Base-by-base conservation (phyloP, 148 eudicot genomes). In the Gaultheria prostrata region DNA sequence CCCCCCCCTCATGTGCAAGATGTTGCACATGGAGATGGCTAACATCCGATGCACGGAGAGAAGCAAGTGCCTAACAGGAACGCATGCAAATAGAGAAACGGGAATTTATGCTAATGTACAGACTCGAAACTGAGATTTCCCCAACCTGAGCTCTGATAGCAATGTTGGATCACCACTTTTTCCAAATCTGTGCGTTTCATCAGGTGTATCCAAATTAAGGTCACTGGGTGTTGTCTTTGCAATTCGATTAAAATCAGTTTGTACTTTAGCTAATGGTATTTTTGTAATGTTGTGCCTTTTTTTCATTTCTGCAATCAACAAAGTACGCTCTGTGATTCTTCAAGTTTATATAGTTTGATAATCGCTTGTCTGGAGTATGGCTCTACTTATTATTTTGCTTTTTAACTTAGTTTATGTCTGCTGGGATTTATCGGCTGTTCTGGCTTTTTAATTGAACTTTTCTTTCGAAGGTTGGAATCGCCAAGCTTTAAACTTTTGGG, bases 401-500 rank as follows among this genome's bases (percentile, higher is more conserved):
- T 24, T 70, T 30, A 70, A 57, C 17, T 15, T 69, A 50, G 8
- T 30, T 49, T 30, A 18, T 17, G 39, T 30, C 32, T 49, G 21
- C 20, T 49, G 24, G 32, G 24, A 20, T 43, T 20, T 45, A 21
- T 75, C 30, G 21, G 32, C 4, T 80, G 33, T 83, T 39, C n/a
- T 59, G 35, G 59, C n/a, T 88, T 81, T 81, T 83, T 45, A 21
- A 73, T 79, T 82, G 39, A 33, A 80, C 1, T 43, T 83, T 43
- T 76, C 59, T 83, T n/a, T 73, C 75, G 71, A 80, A 97, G 98
- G 91, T 91, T 97, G 98, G 99, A 97, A 86, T 86, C 98, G 61
- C 98, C 99, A 80, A 97, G 99, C 85, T 65, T 88, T 78, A 94
- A 94, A 87, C 95, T 97, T 78, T 87, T 92, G 35, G 99, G 97